Evolutionary conservation across 2,329 filamentous ascomycete species (phyloP), one percentile per base, ranked within the genome.

Genomic region (Thielaviopsis cerberus): DNA sequence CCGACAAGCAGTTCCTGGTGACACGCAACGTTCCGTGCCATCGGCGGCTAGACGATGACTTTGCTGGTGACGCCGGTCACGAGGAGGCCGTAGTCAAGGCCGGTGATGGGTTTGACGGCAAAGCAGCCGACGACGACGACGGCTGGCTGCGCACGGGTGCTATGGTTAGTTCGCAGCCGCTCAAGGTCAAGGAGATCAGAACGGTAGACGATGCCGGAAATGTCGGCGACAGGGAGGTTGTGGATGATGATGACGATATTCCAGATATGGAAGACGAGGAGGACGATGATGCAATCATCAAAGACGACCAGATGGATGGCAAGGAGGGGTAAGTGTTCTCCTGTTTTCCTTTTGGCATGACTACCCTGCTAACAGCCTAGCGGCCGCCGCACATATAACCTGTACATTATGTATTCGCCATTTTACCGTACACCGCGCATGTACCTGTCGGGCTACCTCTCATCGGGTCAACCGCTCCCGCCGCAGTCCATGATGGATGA

Each of bases 221-320:
- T 66, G 76, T 94, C 51, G 88, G 85, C 15, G 87, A 90, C 59
- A 76, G 79, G 59, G 74, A 86, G 4, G 79, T 82, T 26, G 84
- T 84, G 56, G 82, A 88, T 51, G 91, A 96, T 65, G 60, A 63
- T 41, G 88, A 94, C 66, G 91, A 96, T 66, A 96, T 97, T 62
- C 91, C 90, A 0, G 91, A 97, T 67, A 97, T 97, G 89, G 92
- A 97, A 67, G 92, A 97, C 62, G 91, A 97, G 59, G 91, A 97
- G 63, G 90, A 95, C 62, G 90, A 94, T 62, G 90, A 97, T 71
- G 92, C 92, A 51, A 97, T 98, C 67, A 97, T 97, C 66, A 79
- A 86, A 13, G 89, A 94, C 64, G 59, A 61, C 15, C 53, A 61
- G 37, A 41, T 51, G 1, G 57, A 59, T 48, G 59, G 57, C 25